Evolutionary conservation across 169 alveolate genomes (phyloP), one percentile per base, ranked within the genome.

Genomic region (Babesia caballi): DNA sequence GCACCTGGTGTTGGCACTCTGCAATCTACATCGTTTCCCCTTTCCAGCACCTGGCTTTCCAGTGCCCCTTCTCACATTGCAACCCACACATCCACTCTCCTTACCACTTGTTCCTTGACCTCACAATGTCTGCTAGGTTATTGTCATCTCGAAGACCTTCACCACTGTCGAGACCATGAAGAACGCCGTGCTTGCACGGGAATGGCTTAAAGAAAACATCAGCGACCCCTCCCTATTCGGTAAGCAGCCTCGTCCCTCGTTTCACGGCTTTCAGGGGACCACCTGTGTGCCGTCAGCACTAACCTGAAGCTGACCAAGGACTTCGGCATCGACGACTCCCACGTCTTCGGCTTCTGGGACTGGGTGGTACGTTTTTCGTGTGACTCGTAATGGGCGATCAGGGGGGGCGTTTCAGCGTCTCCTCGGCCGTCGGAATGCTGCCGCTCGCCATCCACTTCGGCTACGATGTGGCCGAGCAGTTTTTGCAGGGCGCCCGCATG

Each of bases 101-200:
- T n/a, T n/a, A n/a, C n/a, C n/a, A n/a, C n/a, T n/a, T n/a, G n/a
- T n/a, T n/a, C n/a, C 5, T 3, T 14, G 17, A 14, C 49, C 51
- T 0, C n/a, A n/a, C n/a, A n/a, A n/a, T n/a, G n/a, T n/a, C n/a
- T 44, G 60, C 9, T 60, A 93, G 80, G 96, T 96, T 17, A 89
- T 98, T 9, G 90, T 97, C 61, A 93, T 94, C 70, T 93, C 98
- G 41, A 98, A 98, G 91, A 98, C 99, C n/a, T 98, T 98, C 92
- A 97, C 99, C n/a, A 98, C 99, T 23, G 99, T 98, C 9, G 99
- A 98, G 88, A 98, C 99, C 7, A 96, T 97, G 94, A 87, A 96
- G 69, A 98, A 98, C 78, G 99, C 99, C 21, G 88, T 92, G 75
- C 83, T 97, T 4, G 92, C 92, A n/a, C 93, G 90, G 72, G 91